phyloP scores from a whole-genome alignment of 2,329 filamentous ascomycete species.

The Aureobasidium vineae region DNA sequence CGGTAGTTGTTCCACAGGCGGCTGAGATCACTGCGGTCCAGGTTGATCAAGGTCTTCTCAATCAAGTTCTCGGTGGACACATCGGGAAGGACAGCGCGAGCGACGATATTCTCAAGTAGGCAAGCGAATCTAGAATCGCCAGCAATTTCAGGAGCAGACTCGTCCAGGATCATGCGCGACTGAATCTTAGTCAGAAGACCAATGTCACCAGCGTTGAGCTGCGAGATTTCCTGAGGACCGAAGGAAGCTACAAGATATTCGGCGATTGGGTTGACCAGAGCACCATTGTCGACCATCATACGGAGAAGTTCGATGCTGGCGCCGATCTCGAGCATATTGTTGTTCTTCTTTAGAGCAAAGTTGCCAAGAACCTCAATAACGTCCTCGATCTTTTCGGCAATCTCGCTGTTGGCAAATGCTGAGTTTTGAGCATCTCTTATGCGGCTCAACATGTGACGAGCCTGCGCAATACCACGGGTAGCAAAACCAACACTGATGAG shows the following conservation, averaged over 20 bases:
- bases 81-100: conserved; percentile 54
- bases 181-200: conserved; percentile 63
- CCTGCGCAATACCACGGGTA: conserved; percentile 74
- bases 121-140: conserved; percentile 61
- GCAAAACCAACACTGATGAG: conserved; percentile 82
- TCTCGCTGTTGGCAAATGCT: conserved; percentile 51
- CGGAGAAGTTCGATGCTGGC: conserved; percentile 60
- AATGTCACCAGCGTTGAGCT: conserved; percentile 54
- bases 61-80: conserved; percentile 56
- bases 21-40: conserved; percentile 51
- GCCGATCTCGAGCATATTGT: conserved; percentile 52
- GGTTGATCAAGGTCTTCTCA: conserved; percentile 57
- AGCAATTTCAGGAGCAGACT: conserved; percentile 54
- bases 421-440: conserved; percentile 63
- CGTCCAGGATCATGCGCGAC: conserved; percentile 49
- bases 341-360: conserved; percentile 55
- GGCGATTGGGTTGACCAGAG: conserved; percentile 58
- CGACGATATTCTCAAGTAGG: conserved; percentile 58
- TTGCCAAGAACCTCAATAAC: conserved; percentile 68
- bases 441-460: conserved; percentile 81
- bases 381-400: conserved; percentile 81
- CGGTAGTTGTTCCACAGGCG: conserved; percentile 60
- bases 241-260: conserved; percentile 61
- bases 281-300: conserved; percentile 65
- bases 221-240: conserved; percentile 58